Conservation (phyloP, 306 rosid genomes). For the Mucuna pruriens region DNA sequence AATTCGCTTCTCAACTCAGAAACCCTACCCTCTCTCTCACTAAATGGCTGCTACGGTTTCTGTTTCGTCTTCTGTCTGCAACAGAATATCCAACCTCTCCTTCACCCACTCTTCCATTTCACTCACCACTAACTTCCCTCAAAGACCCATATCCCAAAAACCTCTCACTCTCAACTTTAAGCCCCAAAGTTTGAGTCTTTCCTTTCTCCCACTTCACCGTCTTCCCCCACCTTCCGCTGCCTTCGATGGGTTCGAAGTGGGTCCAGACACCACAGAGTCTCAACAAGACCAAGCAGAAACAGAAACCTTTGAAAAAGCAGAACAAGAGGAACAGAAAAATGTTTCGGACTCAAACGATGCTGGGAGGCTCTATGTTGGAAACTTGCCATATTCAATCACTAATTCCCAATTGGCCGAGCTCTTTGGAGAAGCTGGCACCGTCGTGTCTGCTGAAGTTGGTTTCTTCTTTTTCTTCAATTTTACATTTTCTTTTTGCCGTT, state of each 20-base stretch:
- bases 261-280: slow-evolving; percentile 41
- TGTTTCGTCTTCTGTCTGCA: slow-evolving; percentile 61
- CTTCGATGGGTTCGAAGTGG: slow-evolving; percentile 54
- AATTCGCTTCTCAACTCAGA: slow-evolving; percentile 4
- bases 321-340: slow-evolving; percentile 47
- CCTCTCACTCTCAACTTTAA: slow-evolving; percentile 53
- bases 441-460: slow-evolving; percentile 89
- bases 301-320: slow-evolving; percentile 36
- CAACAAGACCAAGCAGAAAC: slow-evolving; percentile 44
- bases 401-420: slow-evolving; percentile 65
- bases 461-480: not conserved
- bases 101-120: slow-evolving; percentile 53
- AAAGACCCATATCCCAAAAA: slow-evolving; percentile 50
- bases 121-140: slow-evolving; percentile 51
- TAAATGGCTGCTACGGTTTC: slow-evolving; percentile 60
- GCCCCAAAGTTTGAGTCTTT: slow-evolving; percentile 44
- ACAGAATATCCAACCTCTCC: slow-evolving; percentile 56
- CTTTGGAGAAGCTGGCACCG: slow-evolving; percentile 82
- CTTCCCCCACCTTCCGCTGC: slow-evolving; percentile 49
- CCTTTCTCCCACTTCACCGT: slow-evolving; percentile 44
- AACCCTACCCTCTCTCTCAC: not conserved
- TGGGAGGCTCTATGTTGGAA: slow-evolving; percentile 89
- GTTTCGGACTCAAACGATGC: slow-evolving; percentile 51
- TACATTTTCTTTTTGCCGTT: not conserved
- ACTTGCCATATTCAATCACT: slow-evolving; percentile 75